Conservation (phyloP, 768 basidiomycete genomes). For the Galerina sulciceps region DNA sequence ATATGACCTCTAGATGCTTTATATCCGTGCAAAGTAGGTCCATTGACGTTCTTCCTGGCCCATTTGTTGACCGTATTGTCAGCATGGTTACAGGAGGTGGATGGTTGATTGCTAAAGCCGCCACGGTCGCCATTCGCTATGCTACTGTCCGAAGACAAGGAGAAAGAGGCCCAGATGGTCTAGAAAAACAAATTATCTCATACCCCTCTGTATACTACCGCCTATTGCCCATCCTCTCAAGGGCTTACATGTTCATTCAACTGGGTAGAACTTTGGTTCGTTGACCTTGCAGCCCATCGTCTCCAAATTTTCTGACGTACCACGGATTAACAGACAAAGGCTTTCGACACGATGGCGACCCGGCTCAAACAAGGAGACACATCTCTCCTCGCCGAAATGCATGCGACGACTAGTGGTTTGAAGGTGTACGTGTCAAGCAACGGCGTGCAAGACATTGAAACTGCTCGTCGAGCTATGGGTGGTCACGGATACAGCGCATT, state of each 20-base stretch:
- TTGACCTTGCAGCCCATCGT: neutral
- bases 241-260: constrained; percentile 69
- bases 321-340: constrained; percentile 38
- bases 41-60: neutral
- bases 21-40: constrained; percentile 66
- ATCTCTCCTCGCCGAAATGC: constrained; percentile 70
- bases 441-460: constrained; percentile 63
- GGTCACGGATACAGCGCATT: constrained; percentile 79
- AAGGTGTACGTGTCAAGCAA: constrained; percentile 62
- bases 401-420: constrained; percentile 70
- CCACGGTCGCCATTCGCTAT: constrained; percentile 72
- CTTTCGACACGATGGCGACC: constrained; percentile 53
- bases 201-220: constrained; percentile 80
- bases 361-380: constrained; percentile 61
- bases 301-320: neutral
- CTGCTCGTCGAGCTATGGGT: constrained; percentile 71
- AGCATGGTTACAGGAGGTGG: constrained; percentile 71
- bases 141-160: constrained; percentile 76
- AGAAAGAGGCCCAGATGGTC: constrained; percentile 46
- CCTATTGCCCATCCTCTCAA: constrained; percentile 70
- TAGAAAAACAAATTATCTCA: constrained; percentile 69
- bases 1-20: constrained; percentile 59
- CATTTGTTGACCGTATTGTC: neutral
- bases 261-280: constrained; percentile 65
- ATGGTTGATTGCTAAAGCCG: constrained; percentile 67